phyloP scores from a whole-genome alignment of 768 basidiomycete species.

The Tubosaeta sp. region DNA sequence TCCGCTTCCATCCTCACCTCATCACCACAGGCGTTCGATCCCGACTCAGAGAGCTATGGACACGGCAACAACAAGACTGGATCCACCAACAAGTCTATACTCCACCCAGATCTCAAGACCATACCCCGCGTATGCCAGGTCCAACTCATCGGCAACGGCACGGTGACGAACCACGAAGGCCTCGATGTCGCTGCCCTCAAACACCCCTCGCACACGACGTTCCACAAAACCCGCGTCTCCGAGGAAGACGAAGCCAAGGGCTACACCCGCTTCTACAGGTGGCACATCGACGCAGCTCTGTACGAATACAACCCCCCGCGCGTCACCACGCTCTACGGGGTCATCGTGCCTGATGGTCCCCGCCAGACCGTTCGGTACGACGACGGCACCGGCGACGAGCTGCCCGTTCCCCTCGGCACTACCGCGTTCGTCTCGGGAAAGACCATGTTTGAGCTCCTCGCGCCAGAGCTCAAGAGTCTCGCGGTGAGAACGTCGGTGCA shows the following conservation, averaged over 20 bases:
- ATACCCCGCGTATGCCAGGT: conserved; percentile 87
- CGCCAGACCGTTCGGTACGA: conserved; percentile 71
- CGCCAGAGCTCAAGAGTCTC: conserved; percentile 67
- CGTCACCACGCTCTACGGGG: conserved; percentile 81
- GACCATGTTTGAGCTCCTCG: conserved; percentile 80
- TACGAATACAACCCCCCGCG: conserved; percentile 75
- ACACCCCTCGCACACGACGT: conserved; percentile 82
- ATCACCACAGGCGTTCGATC: conserved; percentile 68
- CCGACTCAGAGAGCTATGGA: conserved; percentile 57
- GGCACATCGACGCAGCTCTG: conserved; percentile 90
- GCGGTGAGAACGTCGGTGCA: conserved; percentile 72
- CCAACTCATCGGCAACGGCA: conserved; percentile 89
- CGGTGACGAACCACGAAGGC: conserved; percentile 75
- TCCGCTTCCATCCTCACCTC: background rate
- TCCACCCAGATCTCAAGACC: conserved; percentile 88
- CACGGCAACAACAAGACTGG: conserved; percentile 89
- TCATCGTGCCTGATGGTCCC: conserved; percentile 64
- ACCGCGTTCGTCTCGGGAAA: conserved; percentile 81
- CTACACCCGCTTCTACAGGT: conserved; percentile 84
- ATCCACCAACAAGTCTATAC: conserved; percentile 68
- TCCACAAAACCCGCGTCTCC: conserved; percentile 77
- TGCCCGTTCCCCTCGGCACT: conserved; percentile 79
- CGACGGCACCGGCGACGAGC: conserved; percentile 82
- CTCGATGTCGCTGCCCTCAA: conserved; percentile 73
- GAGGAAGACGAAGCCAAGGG: conserved; percentile 72